A percentile compares a stretch with the other conserved stretches of the same genome.
Evolutionary conservation across 2,329 filamentous ascomycete genomes (phyloP).

Genomic region (Apiospora marii): DNA sequence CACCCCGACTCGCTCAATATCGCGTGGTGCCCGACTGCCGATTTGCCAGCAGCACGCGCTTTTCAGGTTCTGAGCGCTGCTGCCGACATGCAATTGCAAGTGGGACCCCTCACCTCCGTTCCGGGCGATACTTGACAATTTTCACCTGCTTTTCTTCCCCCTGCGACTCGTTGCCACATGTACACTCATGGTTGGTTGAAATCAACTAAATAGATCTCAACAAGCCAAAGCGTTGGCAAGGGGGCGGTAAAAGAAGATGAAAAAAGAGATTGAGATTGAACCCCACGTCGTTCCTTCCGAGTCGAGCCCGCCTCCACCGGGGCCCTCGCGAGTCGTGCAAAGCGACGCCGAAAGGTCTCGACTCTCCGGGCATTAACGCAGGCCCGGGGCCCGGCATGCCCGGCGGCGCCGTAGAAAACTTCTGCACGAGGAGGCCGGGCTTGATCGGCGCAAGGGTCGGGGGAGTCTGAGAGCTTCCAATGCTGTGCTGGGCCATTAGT

Average conservation of each 20-base stretch:
- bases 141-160: not conserved
- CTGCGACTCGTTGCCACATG: not conserved
- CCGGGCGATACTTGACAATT: not conserved
- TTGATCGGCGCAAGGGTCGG: constrained; percentile 7
- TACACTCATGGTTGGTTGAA: not conserved
- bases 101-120: not conserved
- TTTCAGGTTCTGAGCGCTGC: too few relatives aligned
- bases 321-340: not conserved
- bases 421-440: not conserved
- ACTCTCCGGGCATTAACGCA: not conserved
- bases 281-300: not conserved
- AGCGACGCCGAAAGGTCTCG: not conserved
- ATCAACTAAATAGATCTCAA: not conserved
- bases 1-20: not conserved
- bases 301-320: not conserved
- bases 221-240: not conserved
- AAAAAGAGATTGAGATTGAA: not conserved
- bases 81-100: not conserved
- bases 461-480: not conserved
- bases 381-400: constrained; percentile 8
- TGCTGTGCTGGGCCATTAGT: not conserved
- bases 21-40: not conserved
- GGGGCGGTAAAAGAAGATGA: not conserved
- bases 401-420: not conserved
- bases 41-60: not conserved